phyloP scores from a whole-genome alignment of 1,284 basidiomycete genomes.

The Schizopora paradoxa region DNA sequence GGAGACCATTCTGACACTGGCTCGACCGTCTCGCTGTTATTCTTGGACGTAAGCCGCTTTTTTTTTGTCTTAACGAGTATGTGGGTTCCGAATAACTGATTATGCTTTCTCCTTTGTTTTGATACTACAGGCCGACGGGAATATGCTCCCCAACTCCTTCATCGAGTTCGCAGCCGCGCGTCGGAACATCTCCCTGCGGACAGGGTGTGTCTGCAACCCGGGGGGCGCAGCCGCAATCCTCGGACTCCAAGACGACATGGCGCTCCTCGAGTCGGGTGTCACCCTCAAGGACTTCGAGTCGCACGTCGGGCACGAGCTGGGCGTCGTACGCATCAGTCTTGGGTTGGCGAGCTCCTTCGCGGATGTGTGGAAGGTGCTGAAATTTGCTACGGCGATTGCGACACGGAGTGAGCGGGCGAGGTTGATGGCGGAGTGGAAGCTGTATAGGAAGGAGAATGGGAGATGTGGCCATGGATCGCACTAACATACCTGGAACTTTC shows the following conservation, averaged over 20 bases:
- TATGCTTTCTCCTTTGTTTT: slow-evolving; percentile 16
- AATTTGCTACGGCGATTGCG: slow-evolving; percentile 48
- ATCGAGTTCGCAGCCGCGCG: slow-evolving; percentile 62
- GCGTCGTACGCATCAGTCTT: slow-evolving; percentile 69
- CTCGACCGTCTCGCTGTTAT: slow-evolving; percentile 57
- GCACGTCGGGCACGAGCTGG: slow-evolving; percentile 59
- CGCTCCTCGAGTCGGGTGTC: slow-evolving; percentile 49
- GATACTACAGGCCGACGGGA: slow-evolving; percentile 47
- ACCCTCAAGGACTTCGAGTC: slow-evolving; percentile 58
- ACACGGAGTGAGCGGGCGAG: slow-evolving; percentile 35
- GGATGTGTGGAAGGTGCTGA: slow-evolving; percentile 65
- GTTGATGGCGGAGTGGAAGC: slow-evolving; percentile 13
- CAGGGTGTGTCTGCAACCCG: slow-evolving; percentile 83
- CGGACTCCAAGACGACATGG: slow-evolving; percentile 64
- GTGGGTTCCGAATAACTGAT: slow-evolving; percentile 7
- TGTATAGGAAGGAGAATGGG: neutral
- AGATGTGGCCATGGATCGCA: neutral
- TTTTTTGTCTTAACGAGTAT: slow-evolving; percentile 8
- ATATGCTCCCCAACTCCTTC: slow-evolving; percentile 63
- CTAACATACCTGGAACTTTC: neutral
- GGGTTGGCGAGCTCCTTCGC: slow-evolving; percentile 71
- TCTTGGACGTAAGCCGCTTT: slow-evolving; percentile 51
- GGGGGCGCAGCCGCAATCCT: slow-evolving; percentile 70
- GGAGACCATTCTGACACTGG: slow-evolving; percentile 66
- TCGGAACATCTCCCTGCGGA: slow-evolving; percentile 65